phyloP scores from a whole-genome alignment of 192 early-diverging fungal species.

The Rhizophagus clarus region DNA sequence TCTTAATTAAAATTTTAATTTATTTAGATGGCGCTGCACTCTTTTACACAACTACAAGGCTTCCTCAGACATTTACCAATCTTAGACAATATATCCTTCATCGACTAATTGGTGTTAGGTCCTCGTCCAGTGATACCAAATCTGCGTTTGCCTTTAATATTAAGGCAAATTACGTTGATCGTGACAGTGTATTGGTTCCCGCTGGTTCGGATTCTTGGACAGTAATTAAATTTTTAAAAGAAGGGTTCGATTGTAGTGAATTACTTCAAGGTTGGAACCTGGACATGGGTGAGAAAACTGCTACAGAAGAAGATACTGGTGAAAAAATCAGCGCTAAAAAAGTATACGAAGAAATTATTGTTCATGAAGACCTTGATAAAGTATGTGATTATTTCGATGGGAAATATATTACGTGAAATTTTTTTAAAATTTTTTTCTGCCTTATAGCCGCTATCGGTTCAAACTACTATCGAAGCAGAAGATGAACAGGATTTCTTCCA shows the following conservation, averaged over 20 bases:
- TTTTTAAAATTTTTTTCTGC: conserved; percentile 6
- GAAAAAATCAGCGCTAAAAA: conserved; percentile 54
- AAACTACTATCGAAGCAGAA: conserved; percentile 72
- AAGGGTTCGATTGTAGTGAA: conserved; percentile 71
- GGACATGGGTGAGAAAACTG: conserved; percentile 47
- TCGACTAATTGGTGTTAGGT: conserved; percentile 54
- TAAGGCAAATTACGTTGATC: conserved; percentile 82
- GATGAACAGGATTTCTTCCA: conserved; percentile 90
- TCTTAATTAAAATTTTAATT: background rate
- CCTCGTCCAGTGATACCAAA: conserved; percentile 31
- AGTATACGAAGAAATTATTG: conserved; percentile 63
- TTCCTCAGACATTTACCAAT: conserved; percentile 72
- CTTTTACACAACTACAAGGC: conserved; percentile 84
- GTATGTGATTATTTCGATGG: background rate
- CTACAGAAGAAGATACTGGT: conserved; percentile 31
- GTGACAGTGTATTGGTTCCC: conserved; percentile 86
- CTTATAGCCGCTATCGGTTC: conserved; percentile 58
- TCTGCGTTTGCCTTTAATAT: conserved; percentile 60
- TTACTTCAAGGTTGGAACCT: conserved; percentile 63
- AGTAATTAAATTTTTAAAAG: conserved; percentile 77
- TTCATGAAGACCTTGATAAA: conserved; percentile 15
- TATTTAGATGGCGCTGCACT: conserved; percentile 81
- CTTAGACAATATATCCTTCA: conserved; percentile 85
- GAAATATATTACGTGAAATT: background rate
- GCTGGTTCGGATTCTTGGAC: conserved; percentile 93